Evolutionary conservation across 805 yeast genomes (phyloP), one percentile per base, ranked within the genome.

Genomic region (Candida michaelii): DNA sequence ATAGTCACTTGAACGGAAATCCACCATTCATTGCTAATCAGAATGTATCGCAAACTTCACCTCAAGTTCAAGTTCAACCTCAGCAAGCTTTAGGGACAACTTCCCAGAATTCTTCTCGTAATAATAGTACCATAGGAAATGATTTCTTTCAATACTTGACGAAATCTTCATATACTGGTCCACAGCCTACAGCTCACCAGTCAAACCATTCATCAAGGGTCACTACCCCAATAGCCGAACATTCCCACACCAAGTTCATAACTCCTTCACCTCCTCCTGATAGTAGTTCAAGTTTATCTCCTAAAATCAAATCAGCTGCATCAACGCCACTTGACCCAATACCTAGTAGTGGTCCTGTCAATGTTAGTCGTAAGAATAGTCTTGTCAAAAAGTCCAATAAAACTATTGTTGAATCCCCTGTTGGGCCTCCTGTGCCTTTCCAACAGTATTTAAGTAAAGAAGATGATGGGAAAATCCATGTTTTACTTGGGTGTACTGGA

Each of bases 401-500:
- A 58, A 71, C 83, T 10, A 64, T 79, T 2, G 80, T 81, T 31
- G 74, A 79, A 14, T 63, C 79, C 16, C 80, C 80, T 11, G 68
- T 74, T 36, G 79, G 83, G 1, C 85, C 87, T 1, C 80, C 82
- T 13, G 82, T 82, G 1, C 91, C 91, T 18, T 85, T 85, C 53
- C 83, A 83, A 23, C 82, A 85, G 50, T 85, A 80, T 58, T 70
- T 86, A 45, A 77, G 79, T 42, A 81, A 80, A 53, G 62, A 84
- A 60, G 93, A 88, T 58, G 96, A 88, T 59, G 85, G 83, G 33
- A 90, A 89, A 57, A 73, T 88, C 43, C 99, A 93, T 62, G 82
- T 93, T 33, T 69, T 93, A 44, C 71, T 93, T 32, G 99, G 95
- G 14, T 95, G 95, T 14, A 88, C 98, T 1, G 99, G 99, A 1